phyloP scores from a whole-genome alignment of 2,329 filamentous ascomycete species.

The Whalleya microplaca region DNA sequence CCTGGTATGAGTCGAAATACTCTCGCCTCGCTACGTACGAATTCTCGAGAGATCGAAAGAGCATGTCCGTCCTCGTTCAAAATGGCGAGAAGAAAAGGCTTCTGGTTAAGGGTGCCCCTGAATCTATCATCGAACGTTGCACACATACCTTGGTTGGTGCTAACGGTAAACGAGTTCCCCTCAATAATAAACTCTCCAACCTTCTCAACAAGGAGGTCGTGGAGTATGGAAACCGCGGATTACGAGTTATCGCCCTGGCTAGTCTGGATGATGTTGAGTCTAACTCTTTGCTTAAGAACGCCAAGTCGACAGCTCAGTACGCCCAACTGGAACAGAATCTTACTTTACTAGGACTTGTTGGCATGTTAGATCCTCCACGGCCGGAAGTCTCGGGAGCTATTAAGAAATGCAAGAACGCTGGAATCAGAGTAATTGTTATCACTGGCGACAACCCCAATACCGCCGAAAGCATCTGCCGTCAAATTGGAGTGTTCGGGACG shows the following conservation, averaged over 20 bases:
- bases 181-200: conserved; percentile 70
- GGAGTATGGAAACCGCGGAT: conserved; percentile 87
- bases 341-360: conserved; percentile 90
- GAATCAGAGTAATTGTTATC: conserved; percentile 96
- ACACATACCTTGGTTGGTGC: conserved; percentile 78
- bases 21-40: conserved; percentile 86
- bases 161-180: conserved; percentile 74
- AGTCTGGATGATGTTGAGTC: conserved; percentile 75
- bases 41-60: conserved; percentile 97
- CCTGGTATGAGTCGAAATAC: conserved; percentile 77
- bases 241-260: conserved; percentile 93
- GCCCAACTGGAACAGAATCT: conserved; percentile 87
- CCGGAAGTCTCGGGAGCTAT: conserved; percentile 89
- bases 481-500: conserved; percentile 89
- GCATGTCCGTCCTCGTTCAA: conserved; percentile 94
- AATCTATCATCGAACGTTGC: conserved; percentile 92
- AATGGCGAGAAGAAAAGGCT: conserved; percentile 74
- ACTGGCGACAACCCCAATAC: conserved; percentile 98
- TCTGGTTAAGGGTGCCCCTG: conserved; percentile 94
- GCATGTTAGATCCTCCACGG: conserved; percentile 95
- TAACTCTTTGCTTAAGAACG: conserved; percentile 71
- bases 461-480: conserved; percentile 94
- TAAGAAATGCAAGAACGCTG: conserved; percentile 85
- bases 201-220: conserved; percentile 79
- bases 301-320: conserved; percentile 85